Base-by-base conservation (phyloP, 139 green algal species). In the Trebouxia sp. region DNA sequence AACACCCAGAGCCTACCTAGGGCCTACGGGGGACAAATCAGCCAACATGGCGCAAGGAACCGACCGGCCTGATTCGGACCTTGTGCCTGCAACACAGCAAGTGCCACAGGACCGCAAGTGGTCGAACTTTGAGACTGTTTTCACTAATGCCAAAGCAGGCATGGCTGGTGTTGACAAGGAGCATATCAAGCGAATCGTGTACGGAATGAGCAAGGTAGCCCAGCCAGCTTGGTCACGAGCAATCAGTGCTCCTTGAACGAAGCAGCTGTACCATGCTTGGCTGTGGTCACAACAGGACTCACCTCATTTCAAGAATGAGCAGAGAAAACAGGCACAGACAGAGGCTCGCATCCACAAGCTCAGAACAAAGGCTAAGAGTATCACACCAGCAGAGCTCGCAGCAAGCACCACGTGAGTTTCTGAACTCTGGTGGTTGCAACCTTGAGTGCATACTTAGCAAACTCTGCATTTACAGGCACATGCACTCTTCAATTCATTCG, bases 141-240 rank as follows among this genome's bases (percentile, higher is more conserved):
- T 97, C 80, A 98, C 95, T 6, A 97, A 97, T 75, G 88, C 82
- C 26, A 98, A 98, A 75, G 95, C 95, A 32, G 94, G 94, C 30
- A 97, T 97, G 93, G 85, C 88, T 4, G 85, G 72, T 5, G 88
- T 92, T 32, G 85, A 94, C 83, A 80, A 79, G 4, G 89, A 93
- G 17, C 75, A 82, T 0, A 85, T 97, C 8, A 93, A 98, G 85
- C 78, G 82, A 4, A 82, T 98, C 0, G 93, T 98, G 26, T 98
- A 95, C 74, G 95, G 98, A 62, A 93, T 96, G 89, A 94, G 87
- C 86, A 97, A 98, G 88, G 90, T 86, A 20, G 45, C 78, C 5
- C 10, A 3, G 7, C 35, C 24, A n/a, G 14, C 5, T 20, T 76
- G 32, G 17, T 26, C 26, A 1, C 76, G 14, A 10, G 15, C 37